Conservation (phyloP, 805 yeast genomes). For the Candida chilensis region DNA sequence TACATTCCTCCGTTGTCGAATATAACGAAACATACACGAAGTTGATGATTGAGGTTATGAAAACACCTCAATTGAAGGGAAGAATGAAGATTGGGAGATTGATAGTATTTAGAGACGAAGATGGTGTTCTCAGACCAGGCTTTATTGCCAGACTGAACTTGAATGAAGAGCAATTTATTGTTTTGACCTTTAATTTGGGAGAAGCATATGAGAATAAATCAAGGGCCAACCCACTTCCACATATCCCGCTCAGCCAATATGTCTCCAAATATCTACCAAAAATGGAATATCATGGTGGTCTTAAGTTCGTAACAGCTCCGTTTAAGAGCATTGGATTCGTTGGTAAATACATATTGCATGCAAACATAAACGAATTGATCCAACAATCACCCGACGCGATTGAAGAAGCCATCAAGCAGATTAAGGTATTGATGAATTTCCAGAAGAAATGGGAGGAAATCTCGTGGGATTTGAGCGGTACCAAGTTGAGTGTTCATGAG, state of each 20-base stretch:
- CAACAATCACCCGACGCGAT: constrained; percentile 25
- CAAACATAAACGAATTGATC: constrained; percentile 21
- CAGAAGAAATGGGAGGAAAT: constrained; percentile 35
- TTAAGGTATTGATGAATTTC: constrained; percentile 20
- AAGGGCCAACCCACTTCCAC: constrained; percentile 25
- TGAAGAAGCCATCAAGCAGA: constrained; percentile 20
- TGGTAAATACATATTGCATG: constrained; percentile 22
- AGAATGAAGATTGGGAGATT: constrained; percentile 46
- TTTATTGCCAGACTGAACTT: constrained; percentile 37
- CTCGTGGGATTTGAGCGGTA: constrained; percentile 21
- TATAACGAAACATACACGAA: constrained; percentile 34
- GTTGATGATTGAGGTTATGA: constrained; percentile 37
- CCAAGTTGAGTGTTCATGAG: constrained; percentile 25
- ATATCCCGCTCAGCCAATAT: constrained; percentile 18
- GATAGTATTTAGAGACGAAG: constrained; percentile 44
- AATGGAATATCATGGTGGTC: constrained; percentile 15
- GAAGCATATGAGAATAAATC: constrained; percentile 13
- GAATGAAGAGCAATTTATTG: constrained; percentile 17
- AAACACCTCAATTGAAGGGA: constrained; percentile 36
- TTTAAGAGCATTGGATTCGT: constrained; percentile 32
- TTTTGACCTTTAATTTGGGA: constrained; percentile 39
- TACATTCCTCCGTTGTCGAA: constrained; percentile 33
- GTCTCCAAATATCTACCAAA: constrained; percentile 11
- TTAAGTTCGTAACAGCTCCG: constrained; percentile 29
- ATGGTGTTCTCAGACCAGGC: constrained; percentile 37